Evolutionary conservation across 192 early-diverging fungal genomes (phyloP).

Genomic region (Coemansia brasiliensis): DNA sequence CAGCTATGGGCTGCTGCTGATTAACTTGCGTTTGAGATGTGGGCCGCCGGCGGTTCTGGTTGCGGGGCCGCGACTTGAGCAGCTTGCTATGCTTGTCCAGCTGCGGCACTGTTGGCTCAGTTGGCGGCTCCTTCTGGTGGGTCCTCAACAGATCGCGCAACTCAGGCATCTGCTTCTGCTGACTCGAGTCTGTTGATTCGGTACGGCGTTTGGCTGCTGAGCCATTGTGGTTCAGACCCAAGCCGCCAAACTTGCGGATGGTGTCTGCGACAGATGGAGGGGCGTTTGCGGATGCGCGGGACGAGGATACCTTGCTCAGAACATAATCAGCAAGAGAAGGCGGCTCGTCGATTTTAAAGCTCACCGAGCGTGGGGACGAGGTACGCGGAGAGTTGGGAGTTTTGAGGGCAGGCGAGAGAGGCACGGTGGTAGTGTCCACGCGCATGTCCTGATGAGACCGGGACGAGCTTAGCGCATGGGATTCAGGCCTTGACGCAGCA

Average conservation of each 20-base stretch:
- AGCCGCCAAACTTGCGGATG: slow-evolving; percentile 45
- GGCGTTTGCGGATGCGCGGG: slow-evolving; percentile 6
- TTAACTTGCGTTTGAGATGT: slow-evolving; percentile 10
- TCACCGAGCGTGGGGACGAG: slow-evolving; percentile 43
- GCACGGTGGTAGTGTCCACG: slow-evolving; percentile 12
- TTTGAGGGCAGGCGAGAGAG: slow-evolving; percentile 42
- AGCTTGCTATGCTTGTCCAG: slow-evolving; percentile 47
- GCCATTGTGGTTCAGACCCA: neutral
- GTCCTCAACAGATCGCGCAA: slow-evolving; percentile 46
- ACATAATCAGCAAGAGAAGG: slow-evolving; percentile 53
- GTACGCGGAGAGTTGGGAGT: slow-evolving; percentile 33
- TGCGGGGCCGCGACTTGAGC: slow-evolving; percentile 52
- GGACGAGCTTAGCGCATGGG: slow-evolving; percentile 4
- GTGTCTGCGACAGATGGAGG: slow-evolving; percentile 49
- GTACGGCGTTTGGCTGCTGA: neutral
- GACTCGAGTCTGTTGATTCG: no score
- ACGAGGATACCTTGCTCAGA: slow-evolving; percentile 32
- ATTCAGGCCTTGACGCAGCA: slow-evolving; percentile 24
- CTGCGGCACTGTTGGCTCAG: slow-evolving; percentile 36
- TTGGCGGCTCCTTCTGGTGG: slow-evolving; percentile 49
- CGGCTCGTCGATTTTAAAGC: slow-evolving; percentile 44
- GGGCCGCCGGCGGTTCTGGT: slow-evolving; percentile 34
- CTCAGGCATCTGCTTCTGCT: slow-evolving; percentile 27
- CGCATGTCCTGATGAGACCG: neutral
- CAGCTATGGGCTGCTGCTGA: neutral